phyloP scores from a whole-genome alignment of 208 protist species.

The Leishmania guyanensis region DNA sequence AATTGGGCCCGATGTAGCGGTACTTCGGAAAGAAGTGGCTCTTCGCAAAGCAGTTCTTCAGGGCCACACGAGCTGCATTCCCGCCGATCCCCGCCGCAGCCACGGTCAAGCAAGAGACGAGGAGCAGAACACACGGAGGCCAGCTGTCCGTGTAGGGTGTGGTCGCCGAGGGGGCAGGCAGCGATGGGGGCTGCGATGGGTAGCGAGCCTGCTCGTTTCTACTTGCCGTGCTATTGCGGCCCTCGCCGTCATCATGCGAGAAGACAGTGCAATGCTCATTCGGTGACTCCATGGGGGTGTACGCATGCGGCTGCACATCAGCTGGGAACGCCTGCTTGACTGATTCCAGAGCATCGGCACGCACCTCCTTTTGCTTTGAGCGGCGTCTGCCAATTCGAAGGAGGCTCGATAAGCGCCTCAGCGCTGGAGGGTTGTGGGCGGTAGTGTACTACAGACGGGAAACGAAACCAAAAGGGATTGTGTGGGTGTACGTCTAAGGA shows the following conservation, averaged over 20 bases:
- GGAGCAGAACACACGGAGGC: slow-evolving; percentile 14
- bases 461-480: not conserved
- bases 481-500: not conserved
- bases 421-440: not conserved
- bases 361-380: not conserved
- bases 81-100: slow-evolving; percentile 52
- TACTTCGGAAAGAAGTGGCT: slow-evolving; percentile 45
- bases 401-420: not conserved
- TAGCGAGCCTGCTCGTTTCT: not conserved
- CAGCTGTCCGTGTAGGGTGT: slow-evolving; percentile 15
- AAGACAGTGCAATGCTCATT: not conserved
- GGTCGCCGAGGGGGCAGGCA: not conserved
- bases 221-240: not conserved
- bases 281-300: not conserved
- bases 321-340: not conserved
- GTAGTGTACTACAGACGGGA: not conserved
- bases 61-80: slow-evolving; percentile 43
- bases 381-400: not conserved
- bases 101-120: slow-evolving; percentile 43
- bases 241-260: not conserved
- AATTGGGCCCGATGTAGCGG: slow-evolving; percentile 47
- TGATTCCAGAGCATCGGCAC: not conserved
- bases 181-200: not conserved
- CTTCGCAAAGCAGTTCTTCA: slow-evolving; percentile 24
- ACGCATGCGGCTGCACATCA: not conserved